Evolutionary conservation across 441 rosid genomes (phyloP).

Genomic region (Metrosideros polymorpha): DNA sequence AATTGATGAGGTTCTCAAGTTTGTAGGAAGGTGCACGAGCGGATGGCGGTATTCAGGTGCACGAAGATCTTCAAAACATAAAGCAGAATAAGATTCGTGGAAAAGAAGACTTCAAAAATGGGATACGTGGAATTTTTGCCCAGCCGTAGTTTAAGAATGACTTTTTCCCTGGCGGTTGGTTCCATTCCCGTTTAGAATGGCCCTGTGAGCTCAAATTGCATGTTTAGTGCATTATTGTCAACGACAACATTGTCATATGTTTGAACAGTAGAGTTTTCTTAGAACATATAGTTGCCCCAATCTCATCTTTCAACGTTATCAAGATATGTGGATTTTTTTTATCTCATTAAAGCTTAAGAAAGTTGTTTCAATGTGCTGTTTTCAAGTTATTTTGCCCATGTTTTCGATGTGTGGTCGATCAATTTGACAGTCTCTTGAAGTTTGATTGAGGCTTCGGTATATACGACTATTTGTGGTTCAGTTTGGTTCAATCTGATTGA

Average conservation of each 20-base stretch:
- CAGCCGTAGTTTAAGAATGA: not conserved
- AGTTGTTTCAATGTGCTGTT: not conserved
- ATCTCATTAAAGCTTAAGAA: not conserved
- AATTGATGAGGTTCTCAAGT: slow-evolving; percentile 75
- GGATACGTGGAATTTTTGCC: not conserved
- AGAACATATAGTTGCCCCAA: not conserved
- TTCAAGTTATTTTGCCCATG: not conserved
- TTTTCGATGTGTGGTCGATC: not conserved
- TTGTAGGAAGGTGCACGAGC: slow-evolving; percentile 61
- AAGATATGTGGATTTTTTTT: not conserved
- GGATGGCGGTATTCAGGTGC: slow-evolving; percentile 26
- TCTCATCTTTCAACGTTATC: not conserved
- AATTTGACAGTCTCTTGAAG: not conserved
- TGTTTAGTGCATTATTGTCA: not conserved
- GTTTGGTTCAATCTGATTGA: not conserved
- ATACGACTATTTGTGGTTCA: not conserved
- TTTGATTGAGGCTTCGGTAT: not conserved
- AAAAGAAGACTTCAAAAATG: not conserved
- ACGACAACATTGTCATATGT: not conserved
- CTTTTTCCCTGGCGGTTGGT: not conserved
- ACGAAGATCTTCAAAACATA: slow-evolving; percentile 29
- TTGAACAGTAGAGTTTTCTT: not conserved
- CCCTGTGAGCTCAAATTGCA: not conserved
- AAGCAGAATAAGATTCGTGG: slow-evolving; percentile 41
- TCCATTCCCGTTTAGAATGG: not conserved